These are phyloP conservation scores for Coprinellus micaceus DNA, from an alignment of 768 basidiomycete genomes.

Conservation along the genomic window DNA sequence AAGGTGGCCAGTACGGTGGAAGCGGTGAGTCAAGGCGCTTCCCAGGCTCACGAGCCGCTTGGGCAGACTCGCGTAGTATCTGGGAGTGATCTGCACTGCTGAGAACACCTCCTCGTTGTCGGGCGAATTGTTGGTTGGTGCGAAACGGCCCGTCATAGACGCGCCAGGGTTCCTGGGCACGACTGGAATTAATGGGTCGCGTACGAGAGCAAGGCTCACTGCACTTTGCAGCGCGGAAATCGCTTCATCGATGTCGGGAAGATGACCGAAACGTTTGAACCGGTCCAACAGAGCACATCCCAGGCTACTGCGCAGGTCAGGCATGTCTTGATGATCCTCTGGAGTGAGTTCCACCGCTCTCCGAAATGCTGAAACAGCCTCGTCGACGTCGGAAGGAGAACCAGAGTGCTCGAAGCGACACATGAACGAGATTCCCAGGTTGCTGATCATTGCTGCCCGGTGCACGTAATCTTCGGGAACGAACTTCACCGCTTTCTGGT, in stretches of 20 bases:
- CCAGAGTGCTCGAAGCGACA: slow-evolving; percentile 8
- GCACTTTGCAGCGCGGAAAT: too few relatives aligned
- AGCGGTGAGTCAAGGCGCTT: background rate
- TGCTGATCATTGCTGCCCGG: slow-evolving; percentile 12
- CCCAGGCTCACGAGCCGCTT: background rate
- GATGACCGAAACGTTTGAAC: background rate
- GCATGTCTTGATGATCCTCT: too few relatives aligned
- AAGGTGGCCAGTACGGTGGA: background rate
- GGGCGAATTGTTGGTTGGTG: background rate
- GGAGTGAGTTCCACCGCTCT: slow-evolving; percentile 9
- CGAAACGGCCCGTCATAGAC: slow-evolving; percentile 13
- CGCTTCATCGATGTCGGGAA: too few relatives aligned
- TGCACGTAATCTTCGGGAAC: slow-evolving; percentile 3
- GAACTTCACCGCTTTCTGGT: slow-evolving; percentile 9
- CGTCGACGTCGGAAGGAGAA: slow-evolving; percentile 8
- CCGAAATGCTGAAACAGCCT: slow-evolving; percentile 7
- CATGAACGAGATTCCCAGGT: slow-evolving; percentile 20
- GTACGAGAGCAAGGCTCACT: too few relatives aligned
- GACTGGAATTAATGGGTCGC: too few relatives aligned
- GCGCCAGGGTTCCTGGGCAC: slow-evolving; percentile 19
- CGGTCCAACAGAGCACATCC: background rate
- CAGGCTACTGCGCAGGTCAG: background rate
- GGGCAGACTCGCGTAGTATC: too few relatives aligned
- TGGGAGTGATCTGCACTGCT: slow-evolving; percentile 3
- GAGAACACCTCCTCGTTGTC: slow-evolving; percentile 12